Evolutionary conservation across 257 asterid genomes (phyloP), one percentile per base, ranked within the genome.

Genomic region (Capsicum baccatum): DNA sequence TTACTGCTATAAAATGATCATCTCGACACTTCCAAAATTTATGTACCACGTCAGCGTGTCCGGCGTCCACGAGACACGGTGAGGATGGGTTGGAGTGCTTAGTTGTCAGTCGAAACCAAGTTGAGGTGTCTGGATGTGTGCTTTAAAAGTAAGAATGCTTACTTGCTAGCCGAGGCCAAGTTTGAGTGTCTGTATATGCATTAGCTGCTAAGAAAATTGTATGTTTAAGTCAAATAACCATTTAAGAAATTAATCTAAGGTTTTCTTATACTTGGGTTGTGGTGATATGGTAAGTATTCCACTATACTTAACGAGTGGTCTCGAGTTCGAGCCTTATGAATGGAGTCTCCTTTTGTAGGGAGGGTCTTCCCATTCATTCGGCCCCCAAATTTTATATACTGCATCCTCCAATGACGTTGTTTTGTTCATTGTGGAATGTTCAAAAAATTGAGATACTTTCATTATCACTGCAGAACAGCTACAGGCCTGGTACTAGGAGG

Each of bases 401-500:
- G 80, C 80, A 48, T 48, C 19, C 60, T 74, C 35, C n/a, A 73
- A 73, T 48, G 3, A 73, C 6, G 60, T 48, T 3, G 26, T 76
- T 76, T 76, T 63, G 26, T 52, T 52, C 2, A 26, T 4, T 14
- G 19, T 76, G 47, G 12, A 76, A 26, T 26, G 47, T 8, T 8
- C 4, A 33, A 0, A 54, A 76, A 78, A 26, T 11, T 54, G 64
- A 78, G 63, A 52, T 5, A 54, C 21, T 78, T 54, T 54, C 48
- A 54, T 15, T 54, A 33, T 33, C 8, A 33, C 14, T 78, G 50
- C 91, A 96, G 99, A 90, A 63, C 84, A n/a, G 99, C 88, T 26
- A 58, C 89, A 14, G 97, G 98, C 8, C 83, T 96, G 33, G 94
- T 91, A 73, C 92, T 96, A 8, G 97, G 98, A 83, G 98, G 94